Evolutionary conservation across 23 red algal genomes (phyloP), one percentile per base, ranked within the genome.

Genomic region (Gracilariopsis chorda): DNA sequence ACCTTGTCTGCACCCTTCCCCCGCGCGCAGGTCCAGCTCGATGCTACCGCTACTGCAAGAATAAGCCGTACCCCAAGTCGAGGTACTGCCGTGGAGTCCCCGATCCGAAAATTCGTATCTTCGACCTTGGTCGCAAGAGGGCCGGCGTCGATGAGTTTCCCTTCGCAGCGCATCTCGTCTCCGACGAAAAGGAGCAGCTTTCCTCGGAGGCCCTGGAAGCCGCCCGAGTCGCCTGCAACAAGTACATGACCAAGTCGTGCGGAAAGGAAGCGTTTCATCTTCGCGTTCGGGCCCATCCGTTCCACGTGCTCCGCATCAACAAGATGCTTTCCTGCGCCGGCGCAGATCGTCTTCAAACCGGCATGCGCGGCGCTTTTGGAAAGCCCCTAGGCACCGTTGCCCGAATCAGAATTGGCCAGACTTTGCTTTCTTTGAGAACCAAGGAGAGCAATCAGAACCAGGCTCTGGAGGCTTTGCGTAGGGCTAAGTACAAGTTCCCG

Each of bases 241-340:
- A 98, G 83, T 98, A 98, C 87, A 64, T 98, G 86, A 95, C 88
- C 25, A 90, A 88, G 82, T 51, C 77, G 83, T 73, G 96, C 48
- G 53, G 96, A 75, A 94, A 98, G 84, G 97, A 99, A 58, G 67
- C 93, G 34, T 99, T 99, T 76, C 97, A 99, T 88, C 82, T 99
- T 23, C 94, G 97, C 55, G 90, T 98, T 11, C 93, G 92, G 9
- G 94, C 88, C 27, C 92, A 99, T 92, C 97, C 97, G 51, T 99
- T 96, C 86, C 97, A 99, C 73, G 97, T 99, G 29, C 55, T 95
- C 42, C 97, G 97, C 42, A 99, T 99, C 79, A 99, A 99, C 77
- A 99, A 99, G 86, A 99, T 99, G 97, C 93, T 99, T 88, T 99
- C 97, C 41, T 99, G 97, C 82, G 97, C 97, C 21, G 97, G 97